Base-by-base conservation (phyloP, 305 asterid genomes). In the Euphrasia arctica region DNA sequence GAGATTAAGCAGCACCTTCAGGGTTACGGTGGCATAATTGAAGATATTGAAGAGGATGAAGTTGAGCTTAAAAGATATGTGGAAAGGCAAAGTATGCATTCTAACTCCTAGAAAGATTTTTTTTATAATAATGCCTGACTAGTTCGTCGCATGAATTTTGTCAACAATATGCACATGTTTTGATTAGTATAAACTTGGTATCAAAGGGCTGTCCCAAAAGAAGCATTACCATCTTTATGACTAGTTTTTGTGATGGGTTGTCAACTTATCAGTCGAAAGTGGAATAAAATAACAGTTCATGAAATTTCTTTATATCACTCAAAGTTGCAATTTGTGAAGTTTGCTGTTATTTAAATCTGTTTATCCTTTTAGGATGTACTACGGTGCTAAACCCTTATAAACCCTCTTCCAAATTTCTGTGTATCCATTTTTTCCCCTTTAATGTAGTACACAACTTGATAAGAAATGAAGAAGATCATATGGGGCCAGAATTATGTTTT, bases 11-110 rank as follows among this genome's bases (percentile, higher is more conserved):
- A 58, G 80, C 91, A 92, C 72, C 83, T 85, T 68, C 84, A 81
- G 71, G 80, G 72, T 58, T 84, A 80, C 66, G 82, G 72, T 34
- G 69, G 80, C 79, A 65, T 85, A 67, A 66, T 82, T 72, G 94
- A 85, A 77, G 88, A 81, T 73, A 79, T 87, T 63, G 98, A 87
- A 79, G 96, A 84, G 70, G 79, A 87, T 58, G 82, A 83, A 71
- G 68, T 59, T 6, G 94, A 92, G 76, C 82, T 85, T 62, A 85
- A 76, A 82, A 81, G 85, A 78, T 76, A 66, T 64, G 67, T 82
- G 68, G 88, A 92, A 79, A 85, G 81, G 77, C 89, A 86, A 76
- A 80, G 98, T 92, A 85, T 27, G 85, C 41, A 56, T 61, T 76
- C 70, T 58, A 28, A 28, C 75, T 66, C 58, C 34, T 22, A 18